These are phyloP conservation scores for Penicillium maclennaniae DNA, from an alignment of 495 filamentous ascomycete genomes.

Conservation along the genomic window DNA sequence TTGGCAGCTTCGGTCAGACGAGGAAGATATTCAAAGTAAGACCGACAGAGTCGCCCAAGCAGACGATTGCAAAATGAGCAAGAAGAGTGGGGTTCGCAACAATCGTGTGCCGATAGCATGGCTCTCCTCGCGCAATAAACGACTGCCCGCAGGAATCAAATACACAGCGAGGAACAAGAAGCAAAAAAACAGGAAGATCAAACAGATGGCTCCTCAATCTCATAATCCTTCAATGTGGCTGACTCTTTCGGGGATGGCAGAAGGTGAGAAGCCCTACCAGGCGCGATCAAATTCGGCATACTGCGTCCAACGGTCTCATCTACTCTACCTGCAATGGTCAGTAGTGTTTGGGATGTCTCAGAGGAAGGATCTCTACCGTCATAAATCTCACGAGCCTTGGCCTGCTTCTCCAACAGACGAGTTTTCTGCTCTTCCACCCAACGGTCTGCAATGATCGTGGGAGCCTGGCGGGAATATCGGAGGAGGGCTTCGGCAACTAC, in stretches of 20 bases:
- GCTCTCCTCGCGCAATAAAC: neutral
- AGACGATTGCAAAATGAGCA: no score
- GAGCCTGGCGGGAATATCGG: constrained; percentile 62
- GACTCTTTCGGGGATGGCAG: constrained; percentile 26
- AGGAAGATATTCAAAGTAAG: no score
- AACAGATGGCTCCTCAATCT: constrained; percentile 38
- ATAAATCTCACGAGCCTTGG: constrained; percentile 38
- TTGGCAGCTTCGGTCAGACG: no score
- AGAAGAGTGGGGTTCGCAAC: neutral
- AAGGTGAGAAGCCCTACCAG: constrained; percentile 30
- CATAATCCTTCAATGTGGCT: constrained; percentile 36
- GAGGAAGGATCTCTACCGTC: constrained; percentile 21
- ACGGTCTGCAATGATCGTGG: constrained; percentile 51
- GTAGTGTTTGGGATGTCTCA: neutral
- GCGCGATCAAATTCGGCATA: constrained; percentile 21
- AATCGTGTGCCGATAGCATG: neutral
- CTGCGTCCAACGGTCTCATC: constrained; percentile 22
- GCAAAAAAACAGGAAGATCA: constrained; percentile 2
- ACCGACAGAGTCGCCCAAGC: no score
- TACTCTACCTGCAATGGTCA: constrained; percentile 16
- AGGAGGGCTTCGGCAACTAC: constrained; percentile 68
- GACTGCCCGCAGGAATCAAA: no score
- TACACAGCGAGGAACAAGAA: no score
- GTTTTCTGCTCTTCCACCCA: constrained; percentile 63
- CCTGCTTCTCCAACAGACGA: constrained; percentile 39